These are phyloP conservation scores for Botrytis squamosa DNA, from an alignment of 2,329 filamentous ascomycete genomes.

Conservation along the genomic window DNA sequence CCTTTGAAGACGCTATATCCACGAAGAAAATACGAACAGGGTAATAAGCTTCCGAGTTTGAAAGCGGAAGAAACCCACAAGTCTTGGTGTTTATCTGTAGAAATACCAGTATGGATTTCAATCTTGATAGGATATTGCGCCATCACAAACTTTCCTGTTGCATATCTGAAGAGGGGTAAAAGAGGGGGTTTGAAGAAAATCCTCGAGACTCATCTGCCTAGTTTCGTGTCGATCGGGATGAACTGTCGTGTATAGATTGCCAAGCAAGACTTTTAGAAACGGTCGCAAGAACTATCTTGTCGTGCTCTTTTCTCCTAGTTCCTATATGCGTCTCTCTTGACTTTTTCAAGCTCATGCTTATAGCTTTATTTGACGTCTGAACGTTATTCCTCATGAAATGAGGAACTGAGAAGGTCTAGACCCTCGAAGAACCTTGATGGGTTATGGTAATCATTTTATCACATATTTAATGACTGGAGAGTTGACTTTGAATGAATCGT, in stretches of 20 bases:
- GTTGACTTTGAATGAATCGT: neutral
- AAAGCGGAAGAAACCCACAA: neutral
- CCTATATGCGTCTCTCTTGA: neutral
- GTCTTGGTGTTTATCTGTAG: neutral
- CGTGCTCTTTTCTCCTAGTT: neutral
- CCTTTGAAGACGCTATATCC: neutral
- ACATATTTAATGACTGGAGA: neutral
- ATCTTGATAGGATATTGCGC: neutral
- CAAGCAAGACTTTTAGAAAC: neutral
- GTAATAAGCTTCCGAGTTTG: neutral
- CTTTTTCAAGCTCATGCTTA: neutral
- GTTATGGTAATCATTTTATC: neutral
- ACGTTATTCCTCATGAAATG: neutral
- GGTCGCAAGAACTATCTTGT: neutral
- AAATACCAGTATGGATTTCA: neutral
- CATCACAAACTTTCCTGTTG: neutral
- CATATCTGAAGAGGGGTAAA: constrained; percentile 4
- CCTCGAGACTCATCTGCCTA: neutral
- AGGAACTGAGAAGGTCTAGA: neutral
- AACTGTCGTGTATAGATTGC: neutral
- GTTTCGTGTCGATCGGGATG: neutral
- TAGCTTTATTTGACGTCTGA: neutral
- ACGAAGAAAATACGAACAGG: neutral
- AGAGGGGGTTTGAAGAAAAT: neutral
- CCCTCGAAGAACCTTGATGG: neutral